Base-by-base conservation (phyloP, 73 alveolate genomes). In the Blepharisma stoltei region DNA sequence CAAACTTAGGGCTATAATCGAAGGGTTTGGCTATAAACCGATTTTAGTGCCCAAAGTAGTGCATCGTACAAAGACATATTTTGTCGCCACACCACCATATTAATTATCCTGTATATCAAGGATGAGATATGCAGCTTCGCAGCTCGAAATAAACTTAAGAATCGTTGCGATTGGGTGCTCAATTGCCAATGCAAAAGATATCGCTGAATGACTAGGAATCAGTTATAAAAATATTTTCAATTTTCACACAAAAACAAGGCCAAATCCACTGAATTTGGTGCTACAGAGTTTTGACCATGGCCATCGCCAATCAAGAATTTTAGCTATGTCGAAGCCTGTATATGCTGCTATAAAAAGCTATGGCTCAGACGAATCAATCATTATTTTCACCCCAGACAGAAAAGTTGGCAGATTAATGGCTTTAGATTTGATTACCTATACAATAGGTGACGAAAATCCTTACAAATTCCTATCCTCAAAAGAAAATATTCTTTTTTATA, bases 141-240 rank as follows among this genome's bases (percentile, higher is more conserved):
- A 90, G 54, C 73, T 80, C 54, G 94, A 87, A 67, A 82, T 65
- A 45, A 81, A 89, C 7, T 84, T 91, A 60, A 83, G 98, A 55
- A 83, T 95, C 55, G 86, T 95, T 67, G 99, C 91, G 23, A 77
- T 95, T 38, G 88, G 96, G 4, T 70, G 92, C 50, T 89, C 98
- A 0, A 78, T 95, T 23, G 95, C 98, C 6, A 95, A 95, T 76
- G 89, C 96, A 68, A 86, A 83, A 81, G 98, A 92, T 70, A 71
- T 94, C 73, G 91, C 94, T n/a, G 92, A 88, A 7, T 90, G 98
- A 97, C 83, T 87, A 5, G 96, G 93, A 5, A 50, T 71, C 11
- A 81, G 73, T 0, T 44, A 70, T 52, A 44, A 38, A 44, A 23
- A 69, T 43, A 69, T 44, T 46, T 69, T 38, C 5, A 37, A 11